Base-by-base conservation (phyloP, 2,329 filamentous ascomycete genomes). In the Pezicula carpinea region DNA sequence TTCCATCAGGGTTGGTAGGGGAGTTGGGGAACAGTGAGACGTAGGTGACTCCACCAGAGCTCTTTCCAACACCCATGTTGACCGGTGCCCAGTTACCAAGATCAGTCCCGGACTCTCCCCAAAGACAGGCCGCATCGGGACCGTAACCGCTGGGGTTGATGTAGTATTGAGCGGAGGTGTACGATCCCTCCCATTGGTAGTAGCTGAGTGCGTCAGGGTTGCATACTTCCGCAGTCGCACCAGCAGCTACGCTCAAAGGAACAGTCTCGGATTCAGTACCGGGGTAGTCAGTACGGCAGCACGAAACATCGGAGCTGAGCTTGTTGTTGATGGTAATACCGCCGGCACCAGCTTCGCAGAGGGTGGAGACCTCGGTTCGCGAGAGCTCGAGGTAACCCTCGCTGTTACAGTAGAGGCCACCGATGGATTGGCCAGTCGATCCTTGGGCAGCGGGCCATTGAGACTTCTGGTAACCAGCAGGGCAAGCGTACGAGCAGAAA, bases 241-340 rank as follows among this genome's bases (percentile, higher is more conserved):
- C 87, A 44, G 86, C 69, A 5, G 67, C 55, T 36, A 85, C 75
- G 48, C 80, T 69, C 39, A 91, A 71, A 39, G 92, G 88, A 49
- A 97, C 78, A 46, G 87, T 88, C 82, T 96, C 92, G 59, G 76
- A 76, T 73, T 99, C 93, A 49, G 83, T 90, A 63, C 90, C 92
- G 52, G 93, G 93, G 71, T 99, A 99, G 67, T 96, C 90, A 55
- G 93, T 97, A 67, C 89, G 89, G 81, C 93, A 99, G 58, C 95
- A 79, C 38, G 85, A 78, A 22, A 88, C 85, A 36, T 77, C 70
- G 32, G 79, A 64, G 42, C 68, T 62, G 29, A 96, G 75, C 46
- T 84, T 81, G 76, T 96, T 99, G 66, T 83, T 64, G 50, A 96
- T 79, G 50, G 75, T 74, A 56, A 96, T 79, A 55, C 83, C 80